phyloP scores from a whole-genome alignment of 2,329 filamentous ascomycete species.

The Corynespora cassiicola region DNA sequence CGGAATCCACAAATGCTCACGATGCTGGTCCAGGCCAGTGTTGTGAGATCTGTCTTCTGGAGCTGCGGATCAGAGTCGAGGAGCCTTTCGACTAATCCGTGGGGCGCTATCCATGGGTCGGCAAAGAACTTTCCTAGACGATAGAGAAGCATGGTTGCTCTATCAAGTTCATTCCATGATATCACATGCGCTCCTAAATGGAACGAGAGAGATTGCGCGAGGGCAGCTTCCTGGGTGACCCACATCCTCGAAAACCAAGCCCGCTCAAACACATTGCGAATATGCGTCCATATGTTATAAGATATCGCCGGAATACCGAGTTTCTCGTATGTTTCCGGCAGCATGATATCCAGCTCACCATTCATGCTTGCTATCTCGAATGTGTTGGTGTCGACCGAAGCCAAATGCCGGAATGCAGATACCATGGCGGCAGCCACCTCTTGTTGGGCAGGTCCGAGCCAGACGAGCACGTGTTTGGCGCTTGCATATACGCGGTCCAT shows the following conservation, averaged over 20 bases:
- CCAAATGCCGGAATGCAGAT: neutral
- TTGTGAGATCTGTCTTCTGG: neutral
- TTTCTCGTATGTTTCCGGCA: neutral
- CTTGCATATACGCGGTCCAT: slow-evolving; percentile 3
- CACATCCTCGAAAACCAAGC: slow-evolving; percentile 3
- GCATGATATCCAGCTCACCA: neutral
- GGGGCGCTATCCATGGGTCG: neutral
- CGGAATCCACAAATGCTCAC: neutral
- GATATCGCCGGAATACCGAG: neutral
- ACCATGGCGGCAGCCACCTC: neutral
- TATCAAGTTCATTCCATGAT: neutral
- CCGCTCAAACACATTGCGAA: neutral
- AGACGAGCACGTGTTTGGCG: slow-evolving; percentile 4
- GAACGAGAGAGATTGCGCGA: slow-evolving; percentile 1
- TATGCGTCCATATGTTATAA: neutral
- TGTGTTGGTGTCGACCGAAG: neutral
- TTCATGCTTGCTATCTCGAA: neutral
- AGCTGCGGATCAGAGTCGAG: neutral
- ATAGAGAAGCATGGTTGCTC: neutral
- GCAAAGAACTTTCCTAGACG: neutral
- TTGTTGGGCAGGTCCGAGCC: slow-evolving; percentile 7
- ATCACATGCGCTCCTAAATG: neutral
- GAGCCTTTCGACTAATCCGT: neutral
- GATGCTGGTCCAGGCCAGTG: neutral
- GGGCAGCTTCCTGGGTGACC: slow-evolving; percentile 2